These are phyloP conservation scores for Saccharomyces kudriavzevii DNA, from an alignment of 805 yeast species.

Conservation along the genomic window DNA sequence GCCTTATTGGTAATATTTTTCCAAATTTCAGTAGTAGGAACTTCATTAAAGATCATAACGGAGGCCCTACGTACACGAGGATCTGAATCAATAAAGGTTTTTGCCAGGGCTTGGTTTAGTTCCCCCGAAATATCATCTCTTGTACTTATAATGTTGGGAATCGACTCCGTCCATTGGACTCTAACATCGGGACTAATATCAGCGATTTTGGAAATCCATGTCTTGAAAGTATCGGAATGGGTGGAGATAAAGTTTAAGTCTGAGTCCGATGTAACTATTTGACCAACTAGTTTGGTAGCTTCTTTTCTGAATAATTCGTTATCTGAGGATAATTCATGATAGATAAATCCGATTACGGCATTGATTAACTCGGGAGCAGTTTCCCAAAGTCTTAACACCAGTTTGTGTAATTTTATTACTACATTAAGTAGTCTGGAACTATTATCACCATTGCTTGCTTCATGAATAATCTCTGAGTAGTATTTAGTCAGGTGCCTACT, in stretches of 20 bases:
- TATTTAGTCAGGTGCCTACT: slow-evolving; percentile 70
- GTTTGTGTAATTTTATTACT: slow-evolving; percentile 51
- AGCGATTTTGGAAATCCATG: slow-evolving; percentile 68
- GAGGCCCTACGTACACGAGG: slow-evolving; percentile 63
- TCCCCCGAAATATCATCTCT: slow-evolving; percentile 44
- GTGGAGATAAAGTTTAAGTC: slow-evolving; percentile 49
- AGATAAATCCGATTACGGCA: slow-evolving; percentile 69
- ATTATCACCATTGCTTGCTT: slow-evolving; percentile 28
- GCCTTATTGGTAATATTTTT: slow-evolving; percentile 39
- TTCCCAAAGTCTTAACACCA: slow-evolving; percentile 66
- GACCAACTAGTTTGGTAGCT: slow-evolving; percentile 69
- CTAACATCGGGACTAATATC: slow-evolving; percentile 63
- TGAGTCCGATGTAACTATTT: slow-evolving; percentile 44
- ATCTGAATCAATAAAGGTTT: slow-evolving; percentile 67
- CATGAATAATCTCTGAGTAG: slow-evolving; percentile 67
- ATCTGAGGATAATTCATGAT: slow-evolving; percentile 72
- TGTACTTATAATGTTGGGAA: slow-evolving; percentile 39
- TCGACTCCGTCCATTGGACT: slow-evolving; percentile 57
- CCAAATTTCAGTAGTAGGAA: slow-evolving; percentile 42
- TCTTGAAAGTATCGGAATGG: slow-evolving; percentile 53
- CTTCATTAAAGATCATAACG: slow-evolving; percentile 40
- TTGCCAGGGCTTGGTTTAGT: slow-evolving; percentile 48
- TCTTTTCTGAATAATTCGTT: slow-evolving; percentile 51
- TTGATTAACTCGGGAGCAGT: slow-evolving; percentile 65
- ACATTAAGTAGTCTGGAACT: slow-evolving; percentile 29